A percentile compares a stretch with the other conserved stretches of the same genome.
phyloP scores from a whole-genome alignment of 129 eudicot genomes.

The Flaveria brownii region DNA sequence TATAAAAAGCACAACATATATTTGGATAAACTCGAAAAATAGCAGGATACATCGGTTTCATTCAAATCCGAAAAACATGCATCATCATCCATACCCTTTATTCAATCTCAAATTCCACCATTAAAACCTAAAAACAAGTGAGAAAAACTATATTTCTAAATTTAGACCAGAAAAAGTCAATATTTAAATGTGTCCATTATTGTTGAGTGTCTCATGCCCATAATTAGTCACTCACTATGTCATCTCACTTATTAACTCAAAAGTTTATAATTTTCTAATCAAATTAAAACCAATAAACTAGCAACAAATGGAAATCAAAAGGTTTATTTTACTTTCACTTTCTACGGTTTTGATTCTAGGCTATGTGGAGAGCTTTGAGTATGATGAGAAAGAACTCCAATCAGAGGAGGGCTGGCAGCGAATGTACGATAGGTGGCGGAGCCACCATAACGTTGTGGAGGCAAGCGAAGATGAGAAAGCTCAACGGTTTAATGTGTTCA shows the following conservation, averaged over 20 bases:
- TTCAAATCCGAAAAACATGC: constrained; percentile 20
- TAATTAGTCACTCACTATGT: constrained; percentile 32
- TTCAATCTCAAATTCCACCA: constrained; percentile 5
- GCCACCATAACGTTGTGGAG: constrained; percentile 53
- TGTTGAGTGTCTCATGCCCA: constrained; percentile 29
- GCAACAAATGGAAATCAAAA: constrained; percentile 33
- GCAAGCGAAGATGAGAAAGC: constrained; percentile 59
- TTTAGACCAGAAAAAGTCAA: constrained; percentile 1
- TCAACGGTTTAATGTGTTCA: constrained; percentile 65
- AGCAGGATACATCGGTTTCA: not conserved
- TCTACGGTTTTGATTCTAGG: constrained; percentile 43
- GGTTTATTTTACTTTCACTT: constrained; percentile 34
- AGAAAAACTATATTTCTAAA: constrained; percentile 10
- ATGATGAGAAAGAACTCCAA: constrained; percentile 60
- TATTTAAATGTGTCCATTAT: not conserved
- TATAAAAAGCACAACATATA: too few species aligned
- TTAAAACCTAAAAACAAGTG: constrained; percentile 3
- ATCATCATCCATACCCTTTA: constrained; percentile 15
- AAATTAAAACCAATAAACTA: not conserved
- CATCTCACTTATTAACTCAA: constrained; percentile 18
- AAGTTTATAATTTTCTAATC: not conserved
- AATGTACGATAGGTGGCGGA: constrained; percentile 81
- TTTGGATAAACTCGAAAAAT: too few species aligned
- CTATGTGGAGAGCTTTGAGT: constrained; percentile 53
- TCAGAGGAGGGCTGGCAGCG: constrained; percentile 59